Evolutionary conservation across 805 yeast genomes (phyloP), one percentile per base, ranked within the genome.

Genomic region (Sporopachydermia quercuum): DNA sequence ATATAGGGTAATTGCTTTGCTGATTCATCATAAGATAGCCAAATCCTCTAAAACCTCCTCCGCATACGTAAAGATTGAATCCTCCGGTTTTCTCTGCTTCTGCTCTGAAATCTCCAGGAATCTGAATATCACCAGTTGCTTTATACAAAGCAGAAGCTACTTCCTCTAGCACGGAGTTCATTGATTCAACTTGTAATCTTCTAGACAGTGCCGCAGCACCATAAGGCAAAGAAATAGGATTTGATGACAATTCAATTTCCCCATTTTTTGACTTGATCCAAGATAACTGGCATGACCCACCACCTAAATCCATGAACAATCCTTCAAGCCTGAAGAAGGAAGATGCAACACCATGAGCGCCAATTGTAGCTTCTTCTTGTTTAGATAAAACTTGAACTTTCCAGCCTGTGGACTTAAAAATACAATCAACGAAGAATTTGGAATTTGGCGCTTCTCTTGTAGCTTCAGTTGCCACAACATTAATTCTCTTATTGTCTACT

Each of bases 401-500:
- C 84, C 86, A 78, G 3, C 76, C 77, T 0, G 81, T 70, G 1
- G 74, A 68, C n/a, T 67, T 63, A 38, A 55, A 63, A 18, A 80
- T 69, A 3, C 74, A 70, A 15, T 65, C 65, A 34, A 75, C 63
- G 48, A 80, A 71, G 41, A 72, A 76, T 37, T 65, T 66, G 0
- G 78, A 68, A 47, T 79, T 79, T 3, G 75, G 60, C 2, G 85
- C 84, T 45, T 74, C 77, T 49, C 84, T 66, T 0, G 81, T 74
- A 1, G 85, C 84, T 48, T 79, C 85, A 0, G 87, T 78, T 5
- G 84, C 85, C 15, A 79, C 76, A 1, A 80, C 77, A 43, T 71
- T 60, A 8, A 78, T 82, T 14, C 76, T 70, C 13, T 64, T 54
- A 39, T 66, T 67, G 18, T 56, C 52, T 4, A 74, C 68, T 1